Evolutionary conservation across 345 rosid species (phyloP).

Genomic region (Durio zibethinus): DNA sequence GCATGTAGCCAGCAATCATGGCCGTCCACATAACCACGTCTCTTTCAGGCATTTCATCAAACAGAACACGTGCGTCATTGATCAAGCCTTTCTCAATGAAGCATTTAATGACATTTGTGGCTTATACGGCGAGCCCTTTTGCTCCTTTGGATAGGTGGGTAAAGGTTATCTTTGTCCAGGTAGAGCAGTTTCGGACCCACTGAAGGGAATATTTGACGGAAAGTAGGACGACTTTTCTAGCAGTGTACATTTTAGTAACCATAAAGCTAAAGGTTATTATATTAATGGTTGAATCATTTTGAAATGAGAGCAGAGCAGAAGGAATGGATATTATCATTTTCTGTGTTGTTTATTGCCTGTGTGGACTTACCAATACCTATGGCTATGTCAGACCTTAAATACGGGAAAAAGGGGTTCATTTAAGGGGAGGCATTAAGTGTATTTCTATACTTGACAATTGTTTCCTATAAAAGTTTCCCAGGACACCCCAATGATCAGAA

Average conservation of each 20-base stretch:
- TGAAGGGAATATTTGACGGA: conserved; percentile 41
- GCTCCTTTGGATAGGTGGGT: conserved; percentile 7
- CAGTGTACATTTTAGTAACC: background rate
- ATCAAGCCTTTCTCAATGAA: conserved; percentile 46
- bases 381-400: background rate
- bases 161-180: conserved; percentile 19
- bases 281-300: background rate
- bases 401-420: background rate
- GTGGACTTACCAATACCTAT: background rate
- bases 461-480: background rate
- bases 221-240: background rate
- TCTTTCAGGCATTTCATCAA: conserved; percentile 65
- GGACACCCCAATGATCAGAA: background rate
- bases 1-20: conserved; percentile 56
- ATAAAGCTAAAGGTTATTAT: background rate
- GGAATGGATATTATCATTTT: background rate
- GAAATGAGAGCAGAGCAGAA: background rate
- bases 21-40: conserved; percentile 78
- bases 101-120: conserved; percentile 56
- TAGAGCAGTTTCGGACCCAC: conserved; percentile 27
- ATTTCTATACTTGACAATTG: background rate
- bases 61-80: conserved; percentile 49
- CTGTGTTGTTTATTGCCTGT: background rate
- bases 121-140: conserved; percentile 54
- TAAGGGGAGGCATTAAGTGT: no score